Percentiles rank a stretch among this genome's conserved stretches.
Conservation (phyloP, 768 basidiomycete genomes). For the Mycena galopus region DNA sequence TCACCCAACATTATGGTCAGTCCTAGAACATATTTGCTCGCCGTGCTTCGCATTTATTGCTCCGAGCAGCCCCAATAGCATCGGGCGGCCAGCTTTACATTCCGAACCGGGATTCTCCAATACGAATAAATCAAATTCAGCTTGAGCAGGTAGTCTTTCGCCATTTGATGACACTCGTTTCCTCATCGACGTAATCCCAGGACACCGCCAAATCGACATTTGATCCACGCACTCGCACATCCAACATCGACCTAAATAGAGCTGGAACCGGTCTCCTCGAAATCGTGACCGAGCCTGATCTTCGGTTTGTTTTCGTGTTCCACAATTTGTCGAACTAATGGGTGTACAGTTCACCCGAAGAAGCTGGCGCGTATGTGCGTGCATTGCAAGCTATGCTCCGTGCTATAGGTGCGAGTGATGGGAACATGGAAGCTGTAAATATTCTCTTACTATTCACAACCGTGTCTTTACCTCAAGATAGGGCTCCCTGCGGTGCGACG, state of each 20-base stretch:
- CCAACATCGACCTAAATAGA: conserved; percentile 89
- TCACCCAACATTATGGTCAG: conserved; percentile 93
- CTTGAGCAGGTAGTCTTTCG: conserved; percentile 85
- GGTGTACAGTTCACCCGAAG: conserved; percentile 76
- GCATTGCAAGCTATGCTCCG: conserved; percentile 86
- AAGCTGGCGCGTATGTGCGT: conserved; percentile 89
- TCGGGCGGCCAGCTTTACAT: conserved; percentile 70
- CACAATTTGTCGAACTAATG: conserved; percentile 42
- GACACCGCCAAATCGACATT: conserved; percentile 92
- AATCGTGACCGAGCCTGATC: conserved; percentile 95
- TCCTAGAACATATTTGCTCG: conserved; percentile 9
- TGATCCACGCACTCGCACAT: conserved; percentile 61
- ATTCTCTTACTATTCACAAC: background rate
- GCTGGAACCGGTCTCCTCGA: conserved; percentile 94
- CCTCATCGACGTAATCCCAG: conserved; percentile 52
- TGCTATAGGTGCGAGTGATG: conserved; percentile 89
- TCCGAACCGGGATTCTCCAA: conserved; percentile 53
- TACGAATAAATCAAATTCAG: conserved; percentile 95
- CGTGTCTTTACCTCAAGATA: conserved; percentile 44
- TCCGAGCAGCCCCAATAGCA: conserved; percentile 79
- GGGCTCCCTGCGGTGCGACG: conserved; percentile 96
- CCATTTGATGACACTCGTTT: background rate
- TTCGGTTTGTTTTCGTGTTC: conserved; percentile 62
- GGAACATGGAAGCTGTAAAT: conserved; percentile 95
- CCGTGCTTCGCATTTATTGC: conserved; percentile 2